A percentile compares a stretch with the other conserved stretches of the same genome.
phyloP scores from a whole-genome alignment of 2,329 filamentous ascomycete genomes.

The Diplodia intermedia region DNA sequence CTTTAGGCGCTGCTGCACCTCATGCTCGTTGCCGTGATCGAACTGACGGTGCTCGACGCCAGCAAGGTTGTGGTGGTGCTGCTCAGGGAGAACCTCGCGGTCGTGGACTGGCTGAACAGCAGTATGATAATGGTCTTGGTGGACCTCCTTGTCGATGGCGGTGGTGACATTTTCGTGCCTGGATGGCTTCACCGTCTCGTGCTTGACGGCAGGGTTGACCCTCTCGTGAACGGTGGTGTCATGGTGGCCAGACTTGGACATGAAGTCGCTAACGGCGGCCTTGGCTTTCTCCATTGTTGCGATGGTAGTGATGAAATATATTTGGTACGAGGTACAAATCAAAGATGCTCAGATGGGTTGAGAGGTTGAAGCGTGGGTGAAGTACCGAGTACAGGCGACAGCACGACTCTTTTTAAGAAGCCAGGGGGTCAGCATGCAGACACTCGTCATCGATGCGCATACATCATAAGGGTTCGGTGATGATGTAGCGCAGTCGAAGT shows the following conservation, averaged over 20 bases:
- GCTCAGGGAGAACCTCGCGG: slow-evolving; percentile 64
- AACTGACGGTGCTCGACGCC: slow-evolving; percentile 67
- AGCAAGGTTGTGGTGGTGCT: slow-evolving; percentile 66
- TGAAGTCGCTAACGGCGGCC: slow-evolving; percentile 66
- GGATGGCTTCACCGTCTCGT: slow-evolving; percentile 67
- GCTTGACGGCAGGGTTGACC: slow-evolving; percentile 65
- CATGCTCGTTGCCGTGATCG: slow-evolving; percentile 64
- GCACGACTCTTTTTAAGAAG: not conserved
- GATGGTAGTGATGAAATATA: slow-evolving; percentile 30
- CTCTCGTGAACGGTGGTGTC: slow-evolving; percentile 73
- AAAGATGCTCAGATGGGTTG: not conserved
- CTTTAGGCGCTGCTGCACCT: slow-evolving; percentile 50
- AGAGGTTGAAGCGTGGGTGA: not conserved
- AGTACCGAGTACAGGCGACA: not conserved
- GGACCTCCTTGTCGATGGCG: slow-evolving; percentile 71
- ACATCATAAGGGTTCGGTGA: slow-evolving; percentile 10
- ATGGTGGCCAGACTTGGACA: slow-evolving; percentile 66
- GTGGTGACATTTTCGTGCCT: slow-evolving; percentile 67
- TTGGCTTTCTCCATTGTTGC: slow-evolving; percentile 69
- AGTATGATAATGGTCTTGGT: slow-evolving; percentile 76
- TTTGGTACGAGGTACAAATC: slow-evolving; percentile 3
- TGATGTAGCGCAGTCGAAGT: not conserved
- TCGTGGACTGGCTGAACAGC: slow-evolving; percentile 69
- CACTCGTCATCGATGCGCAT: slow-evolving; percentile 6
- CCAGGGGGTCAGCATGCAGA: not conserved